phyloP scores from a whole-genome alignment of 106 monocot species.

The Cymbidium sinense region DNA sequence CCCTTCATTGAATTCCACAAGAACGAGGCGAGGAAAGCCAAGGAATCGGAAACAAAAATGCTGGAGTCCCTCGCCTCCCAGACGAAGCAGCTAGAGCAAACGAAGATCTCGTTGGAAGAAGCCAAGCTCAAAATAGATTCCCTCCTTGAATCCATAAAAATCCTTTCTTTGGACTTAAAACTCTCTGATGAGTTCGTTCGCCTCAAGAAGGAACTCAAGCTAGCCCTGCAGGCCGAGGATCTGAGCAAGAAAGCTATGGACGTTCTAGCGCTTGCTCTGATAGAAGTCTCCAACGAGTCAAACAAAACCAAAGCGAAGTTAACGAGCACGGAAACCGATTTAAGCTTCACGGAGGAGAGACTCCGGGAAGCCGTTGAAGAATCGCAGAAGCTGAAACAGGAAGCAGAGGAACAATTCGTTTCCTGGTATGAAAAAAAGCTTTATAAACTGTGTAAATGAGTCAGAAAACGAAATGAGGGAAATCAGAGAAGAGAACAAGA shows the following conservation, averaged over 20 bases:
- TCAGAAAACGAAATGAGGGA: constrained; percentile 62
- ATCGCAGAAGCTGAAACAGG: constrained; percentile 28
- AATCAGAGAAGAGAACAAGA: constrained; percentile 35
- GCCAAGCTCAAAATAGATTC: constrained; percentile 57
- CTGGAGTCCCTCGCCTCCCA: constrained; percentile 68
- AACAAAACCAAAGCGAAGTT: neutral
- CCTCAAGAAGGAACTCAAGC: constrained; percentile 32
- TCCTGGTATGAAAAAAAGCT: constrained; percentile 55
- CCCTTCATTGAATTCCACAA: too few species aligned
- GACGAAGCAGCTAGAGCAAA: constrained; percentile 67
- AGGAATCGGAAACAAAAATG: constrained; percentile 78
- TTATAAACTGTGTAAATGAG: constrained; percentile 46
- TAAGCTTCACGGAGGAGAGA: constrained; percentile 10
- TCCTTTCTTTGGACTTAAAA: neutral
- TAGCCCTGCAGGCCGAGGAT: constrained; percentile 48
- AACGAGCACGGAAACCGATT: neutral
- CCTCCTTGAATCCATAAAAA: constrained; percentile 26
- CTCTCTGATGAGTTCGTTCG: constrained; percentile 12
- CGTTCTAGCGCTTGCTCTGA: constrained; percentile 50
- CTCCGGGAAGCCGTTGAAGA: constrained; percentile 22
- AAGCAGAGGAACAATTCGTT: too few species aligned
- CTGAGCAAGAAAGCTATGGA: constrained; percentile 86
- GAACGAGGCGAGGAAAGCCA: constrained; percentile 45
- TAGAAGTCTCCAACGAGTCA: constrained; percentile 8
- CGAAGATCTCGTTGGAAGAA: constrained; percentile 78